These are phyloP conservation scores for Geotrichum macrosporum DNA, from an alignment of 1,139 yeast genomes.

Conservation along the genomic window DNA sequence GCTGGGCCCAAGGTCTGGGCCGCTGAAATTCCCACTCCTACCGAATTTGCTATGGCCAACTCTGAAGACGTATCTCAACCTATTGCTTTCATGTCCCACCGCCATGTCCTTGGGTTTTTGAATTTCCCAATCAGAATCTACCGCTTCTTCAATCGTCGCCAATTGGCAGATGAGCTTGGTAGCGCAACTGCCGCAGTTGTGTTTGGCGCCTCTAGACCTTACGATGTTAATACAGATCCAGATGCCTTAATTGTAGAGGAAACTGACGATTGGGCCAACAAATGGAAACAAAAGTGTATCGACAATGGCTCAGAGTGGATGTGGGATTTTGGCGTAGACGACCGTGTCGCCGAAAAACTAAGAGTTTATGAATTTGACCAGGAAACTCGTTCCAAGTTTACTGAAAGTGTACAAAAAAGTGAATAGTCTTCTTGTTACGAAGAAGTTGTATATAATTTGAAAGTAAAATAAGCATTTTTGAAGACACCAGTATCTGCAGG, in stretches of 20 bases:
- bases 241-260: constrained; percentile 66
- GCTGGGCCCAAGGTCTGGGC: constrained; percentile 18
- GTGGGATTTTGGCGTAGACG: constrained; percentile 66
- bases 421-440: no score
- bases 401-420: no score
- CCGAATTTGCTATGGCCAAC: constrained; percentile 47
- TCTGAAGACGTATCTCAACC: constrained; percentile 45
- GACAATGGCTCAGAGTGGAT: constrained; percentile 85
- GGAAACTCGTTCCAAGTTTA: constrained; percentile 10
- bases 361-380: constrained; percentile 45
- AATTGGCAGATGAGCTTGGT: constrained; percentile 68
- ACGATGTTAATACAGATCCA: constrained; percentile 47
- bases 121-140: constrained; percentile 72
- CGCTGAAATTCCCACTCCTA: constrained; percentile 50
- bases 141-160: constrained; percentile 71
- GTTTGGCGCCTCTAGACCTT: constrained; percentile 53
- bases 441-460: no score
- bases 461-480: no score
- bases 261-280: constrained; percentile 73
- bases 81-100: constrained; percentile 64
- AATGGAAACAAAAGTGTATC: constrained; percentile 72
- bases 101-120: constrained; percentile 71
- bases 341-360: constrained; percentile 55
- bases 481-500: no score
- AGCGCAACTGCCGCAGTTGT: constrained; percentile 58